phyloP scores from a whole-genome alignment of 306 rosid genomes.

The Carpinus fangiana region DNA sequence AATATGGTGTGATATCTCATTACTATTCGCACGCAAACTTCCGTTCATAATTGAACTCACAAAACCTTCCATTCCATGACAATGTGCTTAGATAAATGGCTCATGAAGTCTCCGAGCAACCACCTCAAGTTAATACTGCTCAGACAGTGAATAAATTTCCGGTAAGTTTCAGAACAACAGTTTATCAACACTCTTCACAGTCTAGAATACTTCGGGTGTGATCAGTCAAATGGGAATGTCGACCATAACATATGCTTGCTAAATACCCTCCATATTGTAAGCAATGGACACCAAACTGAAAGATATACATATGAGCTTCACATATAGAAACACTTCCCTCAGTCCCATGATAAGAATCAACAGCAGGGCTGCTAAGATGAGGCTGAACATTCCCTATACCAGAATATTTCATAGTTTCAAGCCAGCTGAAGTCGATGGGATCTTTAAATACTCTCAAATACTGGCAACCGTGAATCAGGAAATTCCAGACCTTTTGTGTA shows the following conservation, averaged over 20 bases:
- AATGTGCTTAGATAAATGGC: background rate
- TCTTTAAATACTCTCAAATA: slow-evolving; percentile 44
- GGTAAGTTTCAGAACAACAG: background rate
- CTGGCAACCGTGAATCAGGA: slow-evolving; percentile 40
- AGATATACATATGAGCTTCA: slow-evolving; percentile 24
- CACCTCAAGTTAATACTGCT: background rate
- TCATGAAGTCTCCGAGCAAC: background rate
- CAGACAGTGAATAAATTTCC: background rate
- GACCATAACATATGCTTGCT: slow-evolving; percentile 56
- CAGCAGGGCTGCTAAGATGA: slow-evolving; percentile 8
- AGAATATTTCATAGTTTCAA: slow-evolving; percentile 11
- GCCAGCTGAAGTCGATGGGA: slow-evolving; percentile 54
- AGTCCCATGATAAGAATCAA: slow-evolving; percentile 20
- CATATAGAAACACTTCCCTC: background rate
- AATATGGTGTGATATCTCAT: too few species aligned
- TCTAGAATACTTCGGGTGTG: slow-evolving; percentile 42
- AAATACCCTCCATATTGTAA: slow-evolving; percentile 61
- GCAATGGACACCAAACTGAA: slow-evolving; percentile 64
- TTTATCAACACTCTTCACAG: slow-evolving; percentile 10
- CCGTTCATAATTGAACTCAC: too few species aligned
- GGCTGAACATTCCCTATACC: slow-evolving; percentile 4
- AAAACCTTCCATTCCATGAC: background rate
- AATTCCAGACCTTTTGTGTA: slow-evolving; percentile 47
- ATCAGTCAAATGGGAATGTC: slow-evolving; percentile 36
- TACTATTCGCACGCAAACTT: too few species aligned